phyloP scores from a whole-genome alignment of 441 rosid species.

The Gossypium laxum region DNA sequence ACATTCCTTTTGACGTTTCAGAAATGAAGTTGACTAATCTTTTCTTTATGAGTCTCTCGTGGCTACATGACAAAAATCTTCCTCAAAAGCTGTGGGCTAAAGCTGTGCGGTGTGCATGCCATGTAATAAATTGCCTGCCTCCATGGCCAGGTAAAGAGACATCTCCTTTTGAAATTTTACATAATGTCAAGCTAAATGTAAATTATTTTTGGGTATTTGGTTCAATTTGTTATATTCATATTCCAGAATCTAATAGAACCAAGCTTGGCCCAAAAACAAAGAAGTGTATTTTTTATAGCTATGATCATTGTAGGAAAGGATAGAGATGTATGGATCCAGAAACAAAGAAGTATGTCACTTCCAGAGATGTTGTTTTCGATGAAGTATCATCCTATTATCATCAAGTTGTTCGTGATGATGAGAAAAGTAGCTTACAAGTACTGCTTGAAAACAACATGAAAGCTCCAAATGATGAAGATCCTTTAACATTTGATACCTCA shows the following conservation, averaged over 20 bases:
- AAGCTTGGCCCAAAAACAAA: background rate
- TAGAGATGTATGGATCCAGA: background rate
- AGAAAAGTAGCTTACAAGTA: too few relatives aligned
- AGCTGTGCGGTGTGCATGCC: background rate
- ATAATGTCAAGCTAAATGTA: background rate
- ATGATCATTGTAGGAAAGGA: background rate
- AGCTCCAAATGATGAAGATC: background rate
- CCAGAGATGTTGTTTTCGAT: background rate
- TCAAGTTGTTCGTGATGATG: too few relatives aligned
- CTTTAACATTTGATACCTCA: background rate
- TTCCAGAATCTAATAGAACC: background rate
- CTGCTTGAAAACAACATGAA: background rate
- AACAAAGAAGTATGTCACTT: background rate
- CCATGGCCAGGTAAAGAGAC: background rate
- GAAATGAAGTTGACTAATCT: background rate
- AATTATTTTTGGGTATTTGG: background rate
- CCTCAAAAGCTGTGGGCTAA: slow-evolving; percentile 6
- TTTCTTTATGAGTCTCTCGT: background rate
- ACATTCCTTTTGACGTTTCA: background rate
- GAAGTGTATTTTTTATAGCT: background rate
- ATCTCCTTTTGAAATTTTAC: slow-evolving; percentile 7
- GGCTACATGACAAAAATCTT: background rate
- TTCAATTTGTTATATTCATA: background rate
- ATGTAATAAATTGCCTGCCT: background rate
- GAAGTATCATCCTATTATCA: background rate